Evolutionary conservation across 1,284 basidiomycete species (phyloP), one percentile per base, ranked within the genome.

Genomic region (Rhodotorula sp.): DNA sequence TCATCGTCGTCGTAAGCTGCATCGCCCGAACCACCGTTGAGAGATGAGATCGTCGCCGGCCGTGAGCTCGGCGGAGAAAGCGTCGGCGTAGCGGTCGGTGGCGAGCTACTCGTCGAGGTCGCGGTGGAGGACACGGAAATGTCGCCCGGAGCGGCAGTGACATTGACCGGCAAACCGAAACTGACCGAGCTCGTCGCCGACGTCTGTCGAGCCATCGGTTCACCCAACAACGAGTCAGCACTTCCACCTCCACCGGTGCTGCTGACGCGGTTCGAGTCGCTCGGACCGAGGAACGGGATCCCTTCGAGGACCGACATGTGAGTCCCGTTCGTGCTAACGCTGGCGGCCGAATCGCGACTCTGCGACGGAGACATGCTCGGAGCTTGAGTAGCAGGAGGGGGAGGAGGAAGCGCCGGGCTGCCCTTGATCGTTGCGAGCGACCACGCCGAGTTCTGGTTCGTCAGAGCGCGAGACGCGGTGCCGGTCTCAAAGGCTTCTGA

Each of bases 281-380:
- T 31, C 43, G 74, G 48, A 5, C 58, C 59, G 26, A 73, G 48
- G 67, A 77, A 77, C 3, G 73, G 73, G 29, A 75, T 73, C 12
- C 73, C 75, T 16, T 69, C 75, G 49, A 75, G 73, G n/a, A 71
- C 60, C 29, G 73, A 75, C 15, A 68, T 52, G 52, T 65, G 68
- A 31, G 51, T 58, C 5, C 63, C 52, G 29, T 65, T 51, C 7
- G 26, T 49, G 20, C 56, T 59, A 20, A 49, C 64, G 61, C 58
- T 64, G n/a, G 67, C 65, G n/a, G 64, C 65, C 64, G 71, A 73
- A 31, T 59, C 60, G 26, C 71, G 60, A 43, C 48, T 59, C 57
- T 58, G 62, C n/a, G 57, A 57, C 20, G 64, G 56, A 14, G 59
- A 20, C 63, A 64, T 64, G 10, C 18, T 23, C 21, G 49, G 5